These are phyloP conservation scores for Gossypium gossypioides DNA, from an alignment of 441 rosid genomes.

Conservation along the genomic window DNA sequence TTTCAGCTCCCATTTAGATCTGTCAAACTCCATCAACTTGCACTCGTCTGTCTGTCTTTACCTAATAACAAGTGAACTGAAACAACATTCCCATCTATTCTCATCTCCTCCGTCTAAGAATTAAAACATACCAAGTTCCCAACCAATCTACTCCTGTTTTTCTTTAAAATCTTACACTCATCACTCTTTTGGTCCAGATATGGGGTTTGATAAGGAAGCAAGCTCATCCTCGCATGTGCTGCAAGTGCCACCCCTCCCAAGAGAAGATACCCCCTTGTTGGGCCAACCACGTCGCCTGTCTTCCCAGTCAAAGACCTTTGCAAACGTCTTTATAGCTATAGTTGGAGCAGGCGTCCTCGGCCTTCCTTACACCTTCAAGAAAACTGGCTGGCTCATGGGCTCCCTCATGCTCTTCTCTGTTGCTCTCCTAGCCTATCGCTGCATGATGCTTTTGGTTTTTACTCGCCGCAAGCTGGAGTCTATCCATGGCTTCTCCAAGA, in stretches of 20 bases:
- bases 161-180: not conserved
- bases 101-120: not conserved
- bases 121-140: too few species aligned
- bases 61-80: not conserved
- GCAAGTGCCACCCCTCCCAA: constrained; percentile 22
- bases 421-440: constrained; percentile 44
- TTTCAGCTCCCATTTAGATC: not conserved
- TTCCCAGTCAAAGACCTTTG: constrained; percentile 52
- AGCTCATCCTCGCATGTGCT: constrained; percentile 47
- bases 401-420: constrained; percentile 37
- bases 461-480: constrained; percentile 61
- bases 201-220: constrained; percentile 49
- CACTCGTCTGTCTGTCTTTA: not conserved
- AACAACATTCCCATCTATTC: not conserved
- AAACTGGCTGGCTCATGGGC: constrained; percentile 48
- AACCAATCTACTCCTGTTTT: not conserved
- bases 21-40: not conserved
- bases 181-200: constrained; percentile 5
- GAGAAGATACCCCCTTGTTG: constrained; percentile 48
- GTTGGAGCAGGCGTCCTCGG: constrained; percentile 73
- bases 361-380: constrained; percentile 55
- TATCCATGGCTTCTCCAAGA: constrained; percentile 33
- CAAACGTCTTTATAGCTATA: constrained; percentile 59
- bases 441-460: constrained; percentile 62
- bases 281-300: constrained; percentile 31